These are phyloP conservation scores for Kluyveromyces sp. DNA, from an alignment of 1,139 yeast genomes.

Conservation along the genomic window DNA sequence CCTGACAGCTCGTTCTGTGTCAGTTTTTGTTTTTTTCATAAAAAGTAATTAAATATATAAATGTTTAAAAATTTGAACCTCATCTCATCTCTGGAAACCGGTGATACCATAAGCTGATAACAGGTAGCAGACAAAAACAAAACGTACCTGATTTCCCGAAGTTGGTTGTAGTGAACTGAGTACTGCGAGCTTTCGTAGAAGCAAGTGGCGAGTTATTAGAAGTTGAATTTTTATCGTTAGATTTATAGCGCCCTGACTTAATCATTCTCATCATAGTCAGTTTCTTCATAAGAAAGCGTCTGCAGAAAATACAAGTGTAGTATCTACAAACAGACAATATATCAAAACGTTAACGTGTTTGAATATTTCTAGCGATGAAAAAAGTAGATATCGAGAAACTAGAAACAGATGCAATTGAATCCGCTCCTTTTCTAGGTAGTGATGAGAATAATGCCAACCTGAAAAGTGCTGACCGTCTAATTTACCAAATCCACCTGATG, in stretches of 20 bases:
- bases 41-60: not conserved
- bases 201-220: too few relatives aligned
- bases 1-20: not conserved
- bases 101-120: not conserved
- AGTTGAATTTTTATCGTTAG: too few relatives aligned
- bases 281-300: too few relatives aligned
- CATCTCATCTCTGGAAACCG: not conserved
- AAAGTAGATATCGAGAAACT: conserved; percentile 30
- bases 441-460: conserved; percentile 46
- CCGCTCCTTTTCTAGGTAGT: conserved; percentile 57
- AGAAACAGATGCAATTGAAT: conserved; percentile 43
- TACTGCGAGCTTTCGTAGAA: too few relatives aligned
- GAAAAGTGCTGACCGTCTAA: conserved; percentile 20
- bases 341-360: too few relatives aligned
- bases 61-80: conserved; percentile 1
- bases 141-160: not conserved
- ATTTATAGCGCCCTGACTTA: too few relatives aligned
- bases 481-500: conserved; percentile 8
- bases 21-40: not conserved
- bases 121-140: not conserved
- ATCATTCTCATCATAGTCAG: too few relatives aligned
- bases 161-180: too few relatives aligned
- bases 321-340: too few relatives aligned
- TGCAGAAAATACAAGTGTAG: too few relatives aligned
- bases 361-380: conserved; percentile 15